Percentiles rank a stretch among this genome's conserved stretches.
Evolutionary conservation across 2,329 filamentous ascomycete species (phyloP).

Genomic region (Torrubiella hemipterigena): DNA sequence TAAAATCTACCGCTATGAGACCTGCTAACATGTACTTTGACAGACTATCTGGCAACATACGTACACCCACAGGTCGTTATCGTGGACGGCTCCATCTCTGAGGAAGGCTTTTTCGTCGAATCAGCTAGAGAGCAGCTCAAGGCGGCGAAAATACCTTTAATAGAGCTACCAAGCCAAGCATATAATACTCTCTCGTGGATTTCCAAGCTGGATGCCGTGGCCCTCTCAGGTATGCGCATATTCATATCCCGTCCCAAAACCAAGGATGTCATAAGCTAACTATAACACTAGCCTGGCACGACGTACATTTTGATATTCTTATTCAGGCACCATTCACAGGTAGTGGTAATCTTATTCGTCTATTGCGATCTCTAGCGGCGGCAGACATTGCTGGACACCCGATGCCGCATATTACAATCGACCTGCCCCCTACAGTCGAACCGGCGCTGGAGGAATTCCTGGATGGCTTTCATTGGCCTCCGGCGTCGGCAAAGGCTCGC

Average conservation of each 20-base stretch:
- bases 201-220: slow-evolving; percentile 59
- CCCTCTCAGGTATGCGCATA: slow-evolving; percentile 44
- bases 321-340: slow-evolving; percentile 62
- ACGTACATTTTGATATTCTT: slow-evolving; percentile 67
- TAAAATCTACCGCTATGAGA: slow-evolving; percentile 4
- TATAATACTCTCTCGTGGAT: slow-evolving; percentile 63
- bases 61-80: slow-evolving; percentile 70
- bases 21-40: slow-evolving; percentile 5
- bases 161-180: slow-evolving; percentile 58
- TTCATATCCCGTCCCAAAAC: too few relatives aligned
- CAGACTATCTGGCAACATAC: slow-evolving; percentile 26
- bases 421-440: slow-evolving; percentile 65
- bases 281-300: slow-evolving; percentile 55
- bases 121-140: slow-evolving; percentile 45
- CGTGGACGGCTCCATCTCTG: slow-evolving; percentile 52
- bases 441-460: slow-evolving; percentile 50
- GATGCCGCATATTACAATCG: slow-evolving; percentile 68
- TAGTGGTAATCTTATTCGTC: slow-evolving; percentile 61
- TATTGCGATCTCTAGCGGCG: slow-evolving; percentile 62
- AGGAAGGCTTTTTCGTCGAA: slow-evolving; percentile 57
- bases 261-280: slow-evolving; percentile 9
- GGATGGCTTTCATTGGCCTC: slow-evolving; percentile 56
- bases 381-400: slow-evolving; percentile 65
- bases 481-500: slow-evolving; percentile 22
- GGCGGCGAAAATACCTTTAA: slow-evolving; percentile 45